Evolutionary conservation across 1,139 yeast species (phyloP), one percentile per base, ranked within the genome.

Genomic region (Yamadazyma friedrichii): DNA sequence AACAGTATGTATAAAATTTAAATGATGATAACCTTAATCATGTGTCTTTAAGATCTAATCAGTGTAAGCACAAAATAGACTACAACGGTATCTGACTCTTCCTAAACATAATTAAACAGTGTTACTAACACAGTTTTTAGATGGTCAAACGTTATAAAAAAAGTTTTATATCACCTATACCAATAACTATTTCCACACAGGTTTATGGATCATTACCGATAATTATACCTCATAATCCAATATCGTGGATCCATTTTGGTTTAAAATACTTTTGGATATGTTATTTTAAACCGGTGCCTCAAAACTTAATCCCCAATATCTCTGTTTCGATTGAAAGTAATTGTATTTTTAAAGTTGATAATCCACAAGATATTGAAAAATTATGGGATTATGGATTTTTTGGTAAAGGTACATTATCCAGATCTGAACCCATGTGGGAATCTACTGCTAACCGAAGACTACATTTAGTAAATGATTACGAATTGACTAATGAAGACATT

Each of bases 31-130:
- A 13, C 39, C 38, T n/a, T n/a, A 11, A 10, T 30, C 26, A 27
- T 10, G 41, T 42, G 38, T 16, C 45, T 43, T 43, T 44, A 43
- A 43, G 46, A 43, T 41, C 12, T 29, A 41, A 24, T 43, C 47
- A 29, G 9, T 83, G 89, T 80, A 79, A 76, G 88, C 85, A 78
- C 84, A 78, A 84, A 81, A 82, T 79, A 83, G 97, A 91, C 98
- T 89, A 89, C 97, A 89, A 89, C 98, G 98, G 98, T 89, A 89
- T 89, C 98, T 89, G 98, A 89, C 47, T 20, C 24, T n/a, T n/a
- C n/a, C n/a, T 20, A 20, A 5, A 20, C 24, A 20, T 20, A 20
- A 20, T 8, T 20, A 20, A 20, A 20, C 24, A 20, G 24, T 20
- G 24, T 20, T 20, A 20, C 24, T 20, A 20, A 20, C 24, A 20